Evolutionary conservation across 2,329 filamentous ascomycete species (phyloP).

Genomic region (Colletotrichum chrysophilum): DNA sequence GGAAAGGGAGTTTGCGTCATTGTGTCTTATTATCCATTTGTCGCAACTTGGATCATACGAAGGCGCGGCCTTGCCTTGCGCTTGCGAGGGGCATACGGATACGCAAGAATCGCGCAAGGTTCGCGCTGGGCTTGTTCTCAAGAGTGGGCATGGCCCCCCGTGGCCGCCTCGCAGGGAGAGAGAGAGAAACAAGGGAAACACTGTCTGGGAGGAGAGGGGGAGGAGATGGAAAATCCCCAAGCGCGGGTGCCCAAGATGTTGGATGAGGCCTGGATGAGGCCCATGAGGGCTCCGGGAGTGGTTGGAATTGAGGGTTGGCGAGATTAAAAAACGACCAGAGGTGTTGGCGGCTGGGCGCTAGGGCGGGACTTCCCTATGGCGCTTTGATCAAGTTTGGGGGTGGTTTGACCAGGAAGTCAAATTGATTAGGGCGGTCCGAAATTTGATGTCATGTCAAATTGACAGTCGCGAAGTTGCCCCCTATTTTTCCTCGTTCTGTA

Average conservation of each 20-base stretch:
- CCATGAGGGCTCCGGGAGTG: slow-evolving; percentile 3
- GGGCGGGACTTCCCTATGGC: slow-evolving; percentile 12
- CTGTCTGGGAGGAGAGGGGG: background rate
- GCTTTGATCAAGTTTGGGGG: slow-evolving; percentile 17
- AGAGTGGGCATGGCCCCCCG: background rate
- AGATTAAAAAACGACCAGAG: background rate
- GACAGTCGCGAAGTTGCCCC: slow-evolving; percentile 6
- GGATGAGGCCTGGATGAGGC: background rate
- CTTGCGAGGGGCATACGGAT: background rate
- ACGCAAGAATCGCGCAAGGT: background rate
- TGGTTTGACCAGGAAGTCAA: slow-evolving; percentile 21
- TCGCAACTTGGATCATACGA: background rate
- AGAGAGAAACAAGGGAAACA: background rate
- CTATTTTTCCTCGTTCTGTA: background rate
- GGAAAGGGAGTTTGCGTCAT: background rate
- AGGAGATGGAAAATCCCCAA: background rate
- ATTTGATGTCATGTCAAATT: slow-evolving; percentile 21
- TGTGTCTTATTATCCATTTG: background rate
- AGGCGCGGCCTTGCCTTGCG: background rate
- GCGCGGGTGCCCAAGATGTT: slow-evolving; percentile 2
- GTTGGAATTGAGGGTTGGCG: background rate
- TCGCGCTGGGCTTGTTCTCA: background rate
- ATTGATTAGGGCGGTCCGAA: slow-evolving; percentile 20
- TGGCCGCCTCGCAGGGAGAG: background rate
- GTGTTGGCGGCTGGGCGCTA: slow-evolving; percentile 8